phyloP scores from a whole-genome alignment of 148 eudicot species.

The Rhododendron vialii region DNA sequence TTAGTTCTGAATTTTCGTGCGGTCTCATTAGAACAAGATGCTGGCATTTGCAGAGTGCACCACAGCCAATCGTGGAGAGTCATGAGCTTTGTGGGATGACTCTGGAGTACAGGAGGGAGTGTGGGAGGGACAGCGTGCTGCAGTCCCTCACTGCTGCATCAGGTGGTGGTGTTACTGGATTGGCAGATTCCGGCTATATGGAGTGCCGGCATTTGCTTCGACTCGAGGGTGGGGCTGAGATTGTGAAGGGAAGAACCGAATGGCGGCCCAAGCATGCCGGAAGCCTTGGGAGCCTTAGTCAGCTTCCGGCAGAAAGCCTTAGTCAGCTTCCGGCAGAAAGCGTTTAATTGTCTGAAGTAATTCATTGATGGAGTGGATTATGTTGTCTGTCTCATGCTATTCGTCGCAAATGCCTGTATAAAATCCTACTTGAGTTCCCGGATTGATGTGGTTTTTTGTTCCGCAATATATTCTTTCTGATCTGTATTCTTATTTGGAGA shows the following conservation, averaged over 20 bases:
- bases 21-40: not conserved
- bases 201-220: constrained; percentile 88
- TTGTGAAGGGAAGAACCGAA: constrained; percentile 71
- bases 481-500: not conserved
- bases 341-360: constrained; percentile 13
- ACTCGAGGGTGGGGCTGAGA: constrained; percentile 75
- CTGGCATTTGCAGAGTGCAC: constrained; percentile 66
- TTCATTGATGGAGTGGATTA: not conserved
- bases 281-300: constrained; percentile 32
- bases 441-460: constrained; percentile 19
- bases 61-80: constrained; percentile 56
- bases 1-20: not conserved
- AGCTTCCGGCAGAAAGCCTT: constrained; percentile 27
- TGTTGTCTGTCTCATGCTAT: not conserved
- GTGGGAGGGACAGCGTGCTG: constrained; percentile 72
- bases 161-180: constrained; percentile 36
- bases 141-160: constrained; percentile 70
- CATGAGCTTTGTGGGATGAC: constrained; percentile 83
- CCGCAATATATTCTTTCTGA: constrained; percentile 6
- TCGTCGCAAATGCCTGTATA: constrained; percentile 19
- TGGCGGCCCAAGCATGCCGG: constrained; percentile 81
- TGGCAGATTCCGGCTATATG: constrained; percentile 39
- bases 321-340: constrained; percentile 32
- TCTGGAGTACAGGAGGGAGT: constrained; percentile 87
- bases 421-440: constrained; percentile 19